Conservation (phyloP, 495 filamentous ascomycete species). For the Aspergillus affinis region DNA sequence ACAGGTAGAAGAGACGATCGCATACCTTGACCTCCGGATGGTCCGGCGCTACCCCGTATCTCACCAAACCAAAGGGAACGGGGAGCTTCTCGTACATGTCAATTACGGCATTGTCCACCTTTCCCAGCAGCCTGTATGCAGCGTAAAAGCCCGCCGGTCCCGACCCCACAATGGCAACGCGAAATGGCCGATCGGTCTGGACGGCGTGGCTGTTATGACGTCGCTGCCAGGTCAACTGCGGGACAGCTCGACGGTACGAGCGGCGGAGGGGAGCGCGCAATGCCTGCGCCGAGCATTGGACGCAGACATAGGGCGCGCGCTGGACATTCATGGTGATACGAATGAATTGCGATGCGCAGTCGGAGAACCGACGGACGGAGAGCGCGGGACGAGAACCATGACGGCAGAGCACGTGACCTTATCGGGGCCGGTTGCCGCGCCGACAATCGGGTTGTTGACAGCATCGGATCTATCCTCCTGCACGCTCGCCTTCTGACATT, state of each 20-base stretch:
- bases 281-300: slow-evolving; percentile 31
- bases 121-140: slow-evolving; percentile 76
- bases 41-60: slow-evolving; percentile 94
- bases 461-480: not conserved
- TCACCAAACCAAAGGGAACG: slow-evolving; percentile 85
- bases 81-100: slow-evolving; percentile 97
- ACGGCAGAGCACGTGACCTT: slow-evolving; percentile 29
- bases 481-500: slow-evolving; percentile 18
- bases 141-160: slow-evolving; percentile 97
- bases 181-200: slow-evolving; percentile 55
- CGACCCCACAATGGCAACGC: slow-evolving; percentile 88
- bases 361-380: not conserved
- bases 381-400: not conserved
- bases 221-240: slow-evolving; percentile 17
- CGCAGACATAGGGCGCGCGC: slow-evolving; percentile 32
- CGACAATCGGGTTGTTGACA: slow-evolving; percentile 36
- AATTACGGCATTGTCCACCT: slow-evolving; percentile 66
- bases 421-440: slow-evolving; percentile 34
- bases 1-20: not conserved
- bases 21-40: slow-evolving; percentile 96
- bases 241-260: slow-evolving; percentile 1
- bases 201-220: slow-evolving; percentile 36
- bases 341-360: not conserved
- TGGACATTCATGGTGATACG: slow-evolving; percentile 28
- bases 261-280: slow-evolving; percentile 16